A percentile compares a stretch with the other conserved stretches of the same genome.
These are phyloP conservation scores for Rhizophora mangle DNA, from an alignment of 345 rosid genomes.

Conservation along the genomic window DNA sequence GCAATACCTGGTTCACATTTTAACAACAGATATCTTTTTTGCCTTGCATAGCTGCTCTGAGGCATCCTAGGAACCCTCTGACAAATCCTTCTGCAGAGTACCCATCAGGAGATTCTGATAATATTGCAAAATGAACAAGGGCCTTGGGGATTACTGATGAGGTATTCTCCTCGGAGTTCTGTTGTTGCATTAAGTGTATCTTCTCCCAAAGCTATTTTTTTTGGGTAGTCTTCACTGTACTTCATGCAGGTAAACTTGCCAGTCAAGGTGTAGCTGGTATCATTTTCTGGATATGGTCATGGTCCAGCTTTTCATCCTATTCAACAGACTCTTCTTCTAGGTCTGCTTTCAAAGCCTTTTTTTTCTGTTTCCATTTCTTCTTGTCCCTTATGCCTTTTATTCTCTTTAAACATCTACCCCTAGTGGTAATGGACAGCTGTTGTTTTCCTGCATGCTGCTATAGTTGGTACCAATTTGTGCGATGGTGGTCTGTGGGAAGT, in stretches of 20 bases:
- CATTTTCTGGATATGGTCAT: slow-evolving; percentile 87
- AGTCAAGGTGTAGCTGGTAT: slow-evolving; percentile 71
- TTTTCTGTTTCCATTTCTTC: slow-evolving; percentile 2
- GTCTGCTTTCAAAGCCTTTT: slow-evolving; percentile 31
- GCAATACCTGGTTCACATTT: slow-evolving; percentile 7
- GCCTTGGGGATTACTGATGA: slow-evolving; percentile 91
- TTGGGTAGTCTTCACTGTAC: background rate
- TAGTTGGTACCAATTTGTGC: slow-evolving; percentile 97
- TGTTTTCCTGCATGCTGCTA: slow-evolving; percentile 26
- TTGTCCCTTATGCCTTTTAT: slow-evolving; percentile 4
- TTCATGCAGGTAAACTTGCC: slow-evolving; percentile 69
- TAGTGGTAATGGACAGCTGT: slow-evolving; percentile 20
- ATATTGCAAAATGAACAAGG: slow-evolving; percentile 85
- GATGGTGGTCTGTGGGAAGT: slow-evolving; percentile 93
- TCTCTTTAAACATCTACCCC: background rate
- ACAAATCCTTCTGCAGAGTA: slow-evolving; percentile 74
- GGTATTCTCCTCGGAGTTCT: slow-evolving; percentile 36
- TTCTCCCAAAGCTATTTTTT: slow-evolving; percentile 7
- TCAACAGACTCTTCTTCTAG: slow-evolving; percentile 82
- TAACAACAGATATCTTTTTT: slow-evolving; percentile 23
- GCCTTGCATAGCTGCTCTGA: slow-evolving; percentile 61
- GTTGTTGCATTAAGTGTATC: slow-evolving; percentile 7
- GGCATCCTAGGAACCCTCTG: slow-evolving; percentile 99
- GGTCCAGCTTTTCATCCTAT: slow-evolving; percentile 74
- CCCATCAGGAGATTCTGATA: slow-evolving; percentile 88